Base-by-base conservation (phyloP, 2,329 filamentous ascomycete species). In the Fulvia fulva region DNA sequence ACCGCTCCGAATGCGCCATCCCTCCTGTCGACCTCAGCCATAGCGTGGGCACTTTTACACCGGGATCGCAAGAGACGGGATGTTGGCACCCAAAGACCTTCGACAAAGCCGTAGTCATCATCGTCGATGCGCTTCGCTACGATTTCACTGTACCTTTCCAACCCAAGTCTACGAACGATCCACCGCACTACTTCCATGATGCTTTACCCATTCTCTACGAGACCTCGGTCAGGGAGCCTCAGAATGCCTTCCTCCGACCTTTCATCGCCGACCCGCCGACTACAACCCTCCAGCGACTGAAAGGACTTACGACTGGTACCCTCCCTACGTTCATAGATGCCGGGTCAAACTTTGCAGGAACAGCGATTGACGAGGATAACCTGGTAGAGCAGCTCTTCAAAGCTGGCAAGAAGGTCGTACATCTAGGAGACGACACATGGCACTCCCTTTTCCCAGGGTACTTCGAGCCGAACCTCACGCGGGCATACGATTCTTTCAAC, bases 341-440 rank as follows among this genome's bases (percentile, higher is more conserved):
- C 11, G 94, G 94, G 0, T 96, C 90, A 63, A 99, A 93, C 75
- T 99, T 99, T 74, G 91, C 91, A 0, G 94, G 94, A 2, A 96
- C 89, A 2, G 90, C 90, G 5, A 97, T 99, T 66, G 92, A 97
- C 57, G 94, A 99, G 78, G 94, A 99, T 72, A 90, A 90, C 64
- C 65, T 90, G 47, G 77, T 90, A 14, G 81, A 82, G 55, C 87
- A 90, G 67, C 68, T 90, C 60, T 81, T 78, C 56, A 77, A 80
- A 66, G 82, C 84, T 16, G 85, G 85, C 34, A 88, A 91, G 79
- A 89, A 83, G 63, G 84, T 99, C 65, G 94, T 92, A 5, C 95
- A 99, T 69, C 78, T 99, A 37, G 94, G 94, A n/a, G 94, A 99
- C 73, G 93, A 99, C 75, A 99, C 94, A 4, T 99, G 94, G 94